phyloP scores from a whole-genome alignment of 129 eudicot genomes.

The Lonicera japonica region DNA sequence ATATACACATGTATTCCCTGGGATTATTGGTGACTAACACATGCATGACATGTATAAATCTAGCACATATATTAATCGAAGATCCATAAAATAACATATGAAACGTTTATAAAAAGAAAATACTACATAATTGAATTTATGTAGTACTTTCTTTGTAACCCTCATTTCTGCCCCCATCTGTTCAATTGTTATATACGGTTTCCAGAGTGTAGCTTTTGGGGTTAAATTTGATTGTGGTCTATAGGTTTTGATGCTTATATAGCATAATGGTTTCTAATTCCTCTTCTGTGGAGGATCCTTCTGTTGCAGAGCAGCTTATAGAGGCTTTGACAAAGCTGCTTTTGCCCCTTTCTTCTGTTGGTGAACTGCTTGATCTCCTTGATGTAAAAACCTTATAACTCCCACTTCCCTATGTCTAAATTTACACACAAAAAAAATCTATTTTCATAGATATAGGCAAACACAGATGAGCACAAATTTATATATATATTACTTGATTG shows the following conservation, averaged over 20 bases:
- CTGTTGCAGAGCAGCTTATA: slow-evolving; percentile 17
- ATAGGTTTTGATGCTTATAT: neutral
- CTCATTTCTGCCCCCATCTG: too few species aligned
- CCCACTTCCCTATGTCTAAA: neutral
- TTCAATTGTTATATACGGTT: neutral
- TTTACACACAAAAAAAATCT: neutral
- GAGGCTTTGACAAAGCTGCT: slow-evolving; percentile 31
- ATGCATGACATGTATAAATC: too few species aligned
- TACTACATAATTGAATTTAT: too few species aligned
- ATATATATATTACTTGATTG: too few species aligned
- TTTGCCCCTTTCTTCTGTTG: slow-evolving; percentile 17
- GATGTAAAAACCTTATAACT: slow-evolving; percentile 28
- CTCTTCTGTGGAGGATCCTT: slow-evolving; percentile 1
- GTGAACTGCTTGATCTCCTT: slow-evolving; percentile 35
- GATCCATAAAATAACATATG: too few species aligned
- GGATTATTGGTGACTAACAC: too few species aligned
- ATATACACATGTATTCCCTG: too few species aligned
- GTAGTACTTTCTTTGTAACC: too few species aligned
- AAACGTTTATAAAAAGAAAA: too few species aligned
- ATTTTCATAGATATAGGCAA: neutral
- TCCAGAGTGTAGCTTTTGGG: neutral
- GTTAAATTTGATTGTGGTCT: too few species aligned
- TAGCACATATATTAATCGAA: too few species aligned
- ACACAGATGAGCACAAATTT: neutral
- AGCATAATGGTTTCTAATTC: slow-evolving; percentile 21